Base-by-base conservation (phyloP, 2,329 filamentous ascomycete genomes). In the Arthrobotrys entomopaga region DNA sequence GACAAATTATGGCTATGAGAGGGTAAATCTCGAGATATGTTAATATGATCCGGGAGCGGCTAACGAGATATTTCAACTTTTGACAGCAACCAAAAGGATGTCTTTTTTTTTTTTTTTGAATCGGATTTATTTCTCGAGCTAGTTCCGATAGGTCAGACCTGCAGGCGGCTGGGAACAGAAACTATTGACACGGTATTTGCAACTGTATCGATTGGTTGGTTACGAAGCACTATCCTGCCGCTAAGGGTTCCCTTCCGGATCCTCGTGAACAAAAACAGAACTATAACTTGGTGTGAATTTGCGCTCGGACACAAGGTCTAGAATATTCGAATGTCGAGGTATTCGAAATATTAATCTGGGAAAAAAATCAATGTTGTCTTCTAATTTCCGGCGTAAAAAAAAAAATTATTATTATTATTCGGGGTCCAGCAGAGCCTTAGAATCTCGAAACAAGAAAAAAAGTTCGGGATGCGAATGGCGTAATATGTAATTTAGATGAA, bases 61-160 rank as follows among this genome's bases (percentile, higher is more conserved):
- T 66, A 66, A 38, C 61, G 60, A 48, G 46, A 19, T 42, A 22
- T 48, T 58, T 50, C 48, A 58, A 50, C 15, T 50, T 15, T 53
- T 63, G 65, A 42, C 58, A 63, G 65, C 24, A 56, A 50, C 19
- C 20, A 26, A 40, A 57, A 70, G 34, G 57, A 38, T 22, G 29
- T 34, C 7, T 42, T 19, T 24, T 57, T 65, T 22, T 5, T 34
- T 13, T 42, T 19, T 24, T 57, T 65, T 24, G 34, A 46, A 46
- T 56, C 24, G 54, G 34, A 29, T 34, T 10, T 52, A 50, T 13
- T 60, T 20, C 48, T 65, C 53, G 50, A 46, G 38, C 60, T 65
- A 63, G 61, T 65, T 61, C 69, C 61, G 69, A 73, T 65, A 73
- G 69, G 69, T 42, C 57, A 65, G 60, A 61, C 26, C 13, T 61